Conservation (phyloP, 2,329 filamentous ascomycete species). For the Alternaria brassicicola region DNA sequence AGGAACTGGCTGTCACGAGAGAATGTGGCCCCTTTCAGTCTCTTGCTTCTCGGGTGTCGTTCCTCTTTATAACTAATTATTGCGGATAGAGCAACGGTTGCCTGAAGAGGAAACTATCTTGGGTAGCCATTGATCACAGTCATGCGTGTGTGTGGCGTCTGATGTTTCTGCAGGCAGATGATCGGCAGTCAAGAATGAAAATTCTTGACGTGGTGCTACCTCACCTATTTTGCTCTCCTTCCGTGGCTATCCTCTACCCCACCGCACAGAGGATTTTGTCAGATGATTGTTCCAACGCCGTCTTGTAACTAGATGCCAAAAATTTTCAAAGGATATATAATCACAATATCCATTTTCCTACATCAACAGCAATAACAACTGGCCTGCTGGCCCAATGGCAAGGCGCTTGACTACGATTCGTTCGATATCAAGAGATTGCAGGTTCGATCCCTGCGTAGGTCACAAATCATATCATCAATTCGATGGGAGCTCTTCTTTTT, state of each 20-base stretch:
- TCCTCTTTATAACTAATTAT: background rate
- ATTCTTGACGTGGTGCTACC: background rate
- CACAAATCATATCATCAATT: too few relatives aligned
- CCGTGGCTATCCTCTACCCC: background rate
- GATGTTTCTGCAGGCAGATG: background rate
- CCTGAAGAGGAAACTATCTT: background rate
- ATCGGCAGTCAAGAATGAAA: background rate
- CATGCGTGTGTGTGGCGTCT: background rate
- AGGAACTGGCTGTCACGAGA: too few relatives aligned
- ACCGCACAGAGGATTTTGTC: background rate
- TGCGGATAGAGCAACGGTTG: background rate
- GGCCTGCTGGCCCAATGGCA: conserved; percentile 61
- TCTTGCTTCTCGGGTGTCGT: background rate
- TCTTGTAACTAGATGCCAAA: too few relatives aligned
- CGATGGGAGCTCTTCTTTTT: too few relatives aligned
- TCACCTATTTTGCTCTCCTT: background rate
- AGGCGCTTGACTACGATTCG: conserved; percentile 62
- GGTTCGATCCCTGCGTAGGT: conserved; percentile 35
- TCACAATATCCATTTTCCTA: background rate
- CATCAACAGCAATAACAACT: conserved; percentile 3
- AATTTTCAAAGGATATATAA: too few relatives aligned
- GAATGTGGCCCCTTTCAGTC: too few relatives aligned
- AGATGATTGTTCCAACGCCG: too few relatives aligned
- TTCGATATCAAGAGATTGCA: conserved; percentile 39
- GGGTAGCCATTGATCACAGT: background rate